Evolutionary conservation across 306 rosid species (phyloP), one percentile per base, ranked within the genome.

Genomic region (Prosopis cineraria): DNA sequence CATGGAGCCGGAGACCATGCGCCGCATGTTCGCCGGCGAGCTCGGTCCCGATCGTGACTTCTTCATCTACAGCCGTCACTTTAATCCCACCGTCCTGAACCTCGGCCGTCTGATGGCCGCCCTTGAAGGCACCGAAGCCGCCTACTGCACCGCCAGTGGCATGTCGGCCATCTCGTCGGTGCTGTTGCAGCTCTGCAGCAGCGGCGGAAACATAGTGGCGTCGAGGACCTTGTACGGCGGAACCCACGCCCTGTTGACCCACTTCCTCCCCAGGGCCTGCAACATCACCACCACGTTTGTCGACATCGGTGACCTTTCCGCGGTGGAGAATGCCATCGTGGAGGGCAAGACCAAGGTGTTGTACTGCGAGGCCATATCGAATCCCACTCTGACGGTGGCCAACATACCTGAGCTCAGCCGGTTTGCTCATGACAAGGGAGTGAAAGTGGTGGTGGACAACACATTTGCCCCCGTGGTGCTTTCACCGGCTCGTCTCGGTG

Each of bases 31-130:
- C 82, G 0, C 91, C 72, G 99, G 99, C 1, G 99, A 96, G 65
- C 83, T 96, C 0, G 98, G 99, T 0, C 91, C 99, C 0, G 99
- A 96, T 17, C 85, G 96, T 0, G 99, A 96, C 43, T 96, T 85
- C 86, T 96, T 87, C 85, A 80, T 96, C 83, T 96, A 96, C 90
- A 96, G 99, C 82, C 99, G 99, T 22, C 99, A 96, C 87, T 96
- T 96, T 78, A 96, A 96, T 50, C 99, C 99, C 0, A 96, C 99
- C 2, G 98, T 96, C 1, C 72, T 96, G 12, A 89, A 89, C 78
- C 93, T 96, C 16, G 79, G 96, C 84, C 97, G 99, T 11, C 91
- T 87, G 72, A 89, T 96, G 96, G 99, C 99, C 0, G 97, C 99
- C 1, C 67, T 96, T 0, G 99, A 96, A 36, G 96, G 94, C 5